Conservation (phyloP, 2,329 filamentous ascomycete species). For the Gnomoniopsis smithogilvyi region DNA sequence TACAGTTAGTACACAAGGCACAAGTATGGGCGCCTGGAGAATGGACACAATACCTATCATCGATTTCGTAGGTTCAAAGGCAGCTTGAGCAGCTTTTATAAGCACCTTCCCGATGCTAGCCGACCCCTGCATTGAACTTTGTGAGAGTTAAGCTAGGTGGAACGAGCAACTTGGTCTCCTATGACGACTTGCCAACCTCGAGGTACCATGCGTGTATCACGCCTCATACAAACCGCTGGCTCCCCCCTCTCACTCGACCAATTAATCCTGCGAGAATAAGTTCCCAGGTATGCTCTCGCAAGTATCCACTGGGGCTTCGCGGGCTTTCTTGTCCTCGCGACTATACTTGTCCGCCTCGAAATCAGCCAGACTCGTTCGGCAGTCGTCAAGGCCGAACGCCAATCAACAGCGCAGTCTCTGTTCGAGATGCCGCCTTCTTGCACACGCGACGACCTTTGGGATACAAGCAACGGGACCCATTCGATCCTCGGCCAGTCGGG, state of each 20-base stretch:
- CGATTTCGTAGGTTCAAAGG: no score
- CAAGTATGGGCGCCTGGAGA: no score
- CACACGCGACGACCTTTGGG: not conserved
- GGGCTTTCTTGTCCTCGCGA: slow-evolving; percentile 6
- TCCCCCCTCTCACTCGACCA: not conserved
- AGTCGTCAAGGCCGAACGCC: not conserved
- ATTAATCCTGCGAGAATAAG: not conserved
- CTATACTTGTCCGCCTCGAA: not conserved
- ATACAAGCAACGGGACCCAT: not conserved
- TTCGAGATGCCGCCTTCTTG: slow-evolving; percentile 1
- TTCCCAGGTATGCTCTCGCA: slow-evolving; percentile 15
- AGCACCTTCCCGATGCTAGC: not conserved
- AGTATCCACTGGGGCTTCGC: slow-evolving; percentile 6
- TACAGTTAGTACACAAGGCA: no score
- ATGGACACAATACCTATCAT: no score
- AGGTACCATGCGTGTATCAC: not conserved
- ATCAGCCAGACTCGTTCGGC: not conserved
- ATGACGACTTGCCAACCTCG: not conserved
- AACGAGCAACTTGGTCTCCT: not conserved
- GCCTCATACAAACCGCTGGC: not conserved
- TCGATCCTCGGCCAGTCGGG: not conserved
- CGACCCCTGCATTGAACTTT: not conserved
- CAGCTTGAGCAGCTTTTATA: no score
- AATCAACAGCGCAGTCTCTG: not conserved
- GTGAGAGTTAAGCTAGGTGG: not conserved